Evolutionary conservation across 768 basidiomycete species (phyloP).

Genomic region (Tulasnella sp.): DNA sequence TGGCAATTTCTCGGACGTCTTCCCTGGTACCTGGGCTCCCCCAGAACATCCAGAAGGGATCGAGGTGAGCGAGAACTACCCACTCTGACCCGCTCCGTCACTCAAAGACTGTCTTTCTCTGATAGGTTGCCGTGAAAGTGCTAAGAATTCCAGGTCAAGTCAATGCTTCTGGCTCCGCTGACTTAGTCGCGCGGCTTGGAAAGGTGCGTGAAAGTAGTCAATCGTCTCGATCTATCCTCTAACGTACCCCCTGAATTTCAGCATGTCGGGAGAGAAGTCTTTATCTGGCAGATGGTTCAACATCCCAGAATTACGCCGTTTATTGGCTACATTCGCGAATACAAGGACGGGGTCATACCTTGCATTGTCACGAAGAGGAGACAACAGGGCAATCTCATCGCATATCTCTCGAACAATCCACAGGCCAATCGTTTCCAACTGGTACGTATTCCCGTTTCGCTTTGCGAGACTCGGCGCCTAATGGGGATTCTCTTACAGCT

Average conservation of each 20-base stretch:
- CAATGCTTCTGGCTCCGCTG: not conserved
- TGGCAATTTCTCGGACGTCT: slow-evolving; percentile 2
- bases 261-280: not conserved
- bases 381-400: not conserved
- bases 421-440: not conserved
- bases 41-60: not conserved
- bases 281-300: not conserved
- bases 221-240: not conserved
- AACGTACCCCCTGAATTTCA: not conserved
- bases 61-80: not conserved
- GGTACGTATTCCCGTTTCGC: not conserved
- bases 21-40: not conserved
- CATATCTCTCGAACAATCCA: not conserved
- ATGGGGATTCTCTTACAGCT: not conserved
- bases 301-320: slow-evolving; percentile 17
- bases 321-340: not conserved
- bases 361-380: not conserved
- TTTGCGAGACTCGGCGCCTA: not conserved
- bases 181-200: not conserved
- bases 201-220: not conserved
- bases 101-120: no score
- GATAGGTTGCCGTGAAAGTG: not conserved
- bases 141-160: not conserved
- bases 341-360: not conserved
- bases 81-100: no score